Evolutionary conservation across 164 flowering plant species (phyloP).

Genomic region (Protea cynaroides): DNA sequence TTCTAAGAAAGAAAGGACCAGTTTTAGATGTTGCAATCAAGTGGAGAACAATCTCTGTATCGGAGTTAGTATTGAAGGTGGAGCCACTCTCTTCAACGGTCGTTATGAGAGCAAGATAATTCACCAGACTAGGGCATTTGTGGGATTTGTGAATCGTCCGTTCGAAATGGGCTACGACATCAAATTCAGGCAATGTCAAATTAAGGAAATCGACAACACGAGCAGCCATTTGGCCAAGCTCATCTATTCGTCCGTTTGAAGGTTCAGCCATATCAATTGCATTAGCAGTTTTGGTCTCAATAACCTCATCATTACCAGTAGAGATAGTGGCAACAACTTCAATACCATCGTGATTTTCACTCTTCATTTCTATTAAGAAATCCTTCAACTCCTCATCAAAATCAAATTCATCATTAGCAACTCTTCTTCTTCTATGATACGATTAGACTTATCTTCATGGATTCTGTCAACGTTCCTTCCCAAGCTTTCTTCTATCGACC

Average conservation of each 20-base stretch:
- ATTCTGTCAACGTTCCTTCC: slow-evolving; percentile 26
- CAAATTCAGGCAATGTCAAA: no score
- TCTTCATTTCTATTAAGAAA: slow-evolving; percentile 13
- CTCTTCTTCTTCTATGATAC: slow-evolving; percentile 6
- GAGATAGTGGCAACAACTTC: no score
- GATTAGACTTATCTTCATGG: slow-evolving; percentile 23
- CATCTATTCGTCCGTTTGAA: no score
- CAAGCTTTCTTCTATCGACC: slow-evolving; percentile 30
- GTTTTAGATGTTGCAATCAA: slow-evolving; percentile 74
- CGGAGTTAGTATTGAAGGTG: slow-evolving; percentile 77
- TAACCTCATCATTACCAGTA: no score
- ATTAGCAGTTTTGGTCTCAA: no score
- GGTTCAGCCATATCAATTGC: no score
- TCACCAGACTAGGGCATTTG: no score
- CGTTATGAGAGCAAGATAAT: slow-evolving; percentile 36
- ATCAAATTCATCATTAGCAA: slow-evolving; percentile 2
- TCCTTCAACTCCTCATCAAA: slow-evolving; percentile 26
- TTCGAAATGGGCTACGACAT: no score
- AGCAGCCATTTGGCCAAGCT: no score
- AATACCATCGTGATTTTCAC: slow-evolving; percentile 19
- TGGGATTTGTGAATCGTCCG: no score
- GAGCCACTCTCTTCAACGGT: slow-evolving; percentile 77
- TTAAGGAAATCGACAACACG: no score
- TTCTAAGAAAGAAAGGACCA: slow-evolving; percentile 65
- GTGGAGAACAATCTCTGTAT: slow-evolving; percentile 91